Conservation (phyloP, 257 asterid species). For the Anisodus tanguticus region DNA sequence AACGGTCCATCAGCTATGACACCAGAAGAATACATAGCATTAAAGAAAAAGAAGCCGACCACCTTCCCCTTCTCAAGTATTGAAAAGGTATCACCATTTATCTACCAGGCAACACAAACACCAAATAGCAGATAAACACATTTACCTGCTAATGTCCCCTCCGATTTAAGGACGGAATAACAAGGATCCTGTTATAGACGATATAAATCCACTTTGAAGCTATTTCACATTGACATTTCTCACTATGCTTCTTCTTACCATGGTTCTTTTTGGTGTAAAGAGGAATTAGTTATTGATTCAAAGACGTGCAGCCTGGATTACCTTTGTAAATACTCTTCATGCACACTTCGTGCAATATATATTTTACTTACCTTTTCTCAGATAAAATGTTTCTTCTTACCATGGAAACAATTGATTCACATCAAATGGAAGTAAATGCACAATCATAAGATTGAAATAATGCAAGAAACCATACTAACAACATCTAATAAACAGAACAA, state of each 20-base stretch:
- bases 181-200: not conserved
- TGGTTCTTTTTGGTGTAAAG: not conserved
- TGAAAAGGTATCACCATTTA: not conserved
- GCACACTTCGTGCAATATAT: not conserved
- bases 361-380: not conserved
- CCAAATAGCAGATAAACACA: not conserved
- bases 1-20: not conserved
- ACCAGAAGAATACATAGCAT: not conserved
- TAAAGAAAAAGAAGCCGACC: slow-evolving; percentile 6
- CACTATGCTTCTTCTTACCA: not conserved
- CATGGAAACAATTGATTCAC: not conserved
- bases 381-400: slow-evolving; percentile 8
- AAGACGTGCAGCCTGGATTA: not conserved
- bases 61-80: not conserved
- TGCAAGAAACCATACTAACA: not conserved
- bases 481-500: not conserved
- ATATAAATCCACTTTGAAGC: not conserved
- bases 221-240: slow-evolving; percentile 15
- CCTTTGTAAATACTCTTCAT: not conserved
- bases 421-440: not conserved
- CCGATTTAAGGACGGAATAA: not conserved
- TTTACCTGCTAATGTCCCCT: not conserved
- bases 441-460: slow-evolving; percentile 10
- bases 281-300: slow-evolving; percentile 3
- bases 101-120: not conserved